A percentile compares a stretch with the other conserved stretches of the same genome.
Conservation (phyloP, 306 rosid genomes). For the Inga laurina region DNA sequence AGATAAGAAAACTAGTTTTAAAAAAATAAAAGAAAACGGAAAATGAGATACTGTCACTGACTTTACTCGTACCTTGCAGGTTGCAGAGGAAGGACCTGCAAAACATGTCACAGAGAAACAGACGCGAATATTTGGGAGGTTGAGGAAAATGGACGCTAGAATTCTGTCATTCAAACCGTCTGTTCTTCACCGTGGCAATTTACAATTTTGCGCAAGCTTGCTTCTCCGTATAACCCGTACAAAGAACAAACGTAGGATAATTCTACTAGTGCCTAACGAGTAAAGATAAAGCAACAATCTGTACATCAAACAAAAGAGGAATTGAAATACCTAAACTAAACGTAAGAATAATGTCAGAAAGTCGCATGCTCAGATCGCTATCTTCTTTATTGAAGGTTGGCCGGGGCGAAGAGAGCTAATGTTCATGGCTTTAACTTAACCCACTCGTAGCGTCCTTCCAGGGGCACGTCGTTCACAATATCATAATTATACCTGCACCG, state of each 20-base stretch:
- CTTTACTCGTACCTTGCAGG: constrained; percentile 37
- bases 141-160: constrained; percentile 17
- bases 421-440: constrained; percentile 65
- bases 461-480: constrained; percentile 64
- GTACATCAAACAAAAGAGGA: constrained; percentile 45
- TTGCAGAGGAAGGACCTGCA: constrained; percentile 25
- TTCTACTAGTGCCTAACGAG: constrained; percentile 14
- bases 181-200: constrained; percentile 44
- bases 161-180: constrained; percentile 30
- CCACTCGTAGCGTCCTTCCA: constrained; percentile 96
- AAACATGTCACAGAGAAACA: constrained; percentile 40
- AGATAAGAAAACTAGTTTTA: neutral
- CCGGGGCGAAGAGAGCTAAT: neutral
- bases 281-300: constrained; percentile 27
- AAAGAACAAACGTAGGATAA: constrained; percentile 41
- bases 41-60: constrained; percentile 30
- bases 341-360: constrained; percentile 41
- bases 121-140: constrained; percentile 45
- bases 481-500: constrained; percentile 82
- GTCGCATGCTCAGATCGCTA: constrained; percentile 15
- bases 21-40: neutral
- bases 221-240: constrained; percentile 34
- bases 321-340: constrained; percentile 39
- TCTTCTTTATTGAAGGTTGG: constrained; percentile 4
- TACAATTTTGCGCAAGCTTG: constrained; percentile 41